Evolutionary conservation across 768 basidiomycete species (phyloP), one percentile per base, ranked within the genome.

Genomic region (Termitomyces sp.): DNA sequence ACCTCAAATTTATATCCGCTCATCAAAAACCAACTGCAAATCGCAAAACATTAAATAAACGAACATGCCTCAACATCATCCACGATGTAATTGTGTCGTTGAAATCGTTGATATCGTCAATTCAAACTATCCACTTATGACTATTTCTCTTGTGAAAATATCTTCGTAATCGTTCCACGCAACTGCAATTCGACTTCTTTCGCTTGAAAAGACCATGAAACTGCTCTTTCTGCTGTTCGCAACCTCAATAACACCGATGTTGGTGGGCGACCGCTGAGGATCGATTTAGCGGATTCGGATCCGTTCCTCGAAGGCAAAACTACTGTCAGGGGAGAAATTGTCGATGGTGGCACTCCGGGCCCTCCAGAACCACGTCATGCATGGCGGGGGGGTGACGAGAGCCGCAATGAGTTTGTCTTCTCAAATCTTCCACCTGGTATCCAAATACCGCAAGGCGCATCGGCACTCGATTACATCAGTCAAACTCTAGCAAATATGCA

Each of bases 221-320:
- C 97, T 23, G 97, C 97, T 7, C 72, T 84, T 25, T 96, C 94
- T 50, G 97, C 97, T 47, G 93, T 99, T 16, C 87, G 97, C 65
- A 99, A 98, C 67, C 82, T 99, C 48, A 94, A 97, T 71, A 92
- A 91, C 59, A 84, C 84, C 50, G 92, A 94, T 63, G 90, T 98
- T 32, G 93, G 91, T 55, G 97, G 97, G 3, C 85, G 97, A 9
- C 89, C 91, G 2, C 78, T 99, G 43, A 86, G 95, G 48, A 95
- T 99, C 64, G 96, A 98, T 69, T 80, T 96, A 35, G 93, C 94
- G 45, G 91, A 95, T 67, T 93, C 91, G 28, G 93, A 94, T 63
- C 92, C 94, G 5, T 90, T 92, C 68, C 84, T 94, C 58, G 88
- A 94, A 76, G 89, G 90, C 63, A 89, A 94, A 76, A 92, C 91